phyloP scores from a whole-genome alignment of 2,329 filamentous ascomycete genomes.

The Phialophora macrospora region DNA sequence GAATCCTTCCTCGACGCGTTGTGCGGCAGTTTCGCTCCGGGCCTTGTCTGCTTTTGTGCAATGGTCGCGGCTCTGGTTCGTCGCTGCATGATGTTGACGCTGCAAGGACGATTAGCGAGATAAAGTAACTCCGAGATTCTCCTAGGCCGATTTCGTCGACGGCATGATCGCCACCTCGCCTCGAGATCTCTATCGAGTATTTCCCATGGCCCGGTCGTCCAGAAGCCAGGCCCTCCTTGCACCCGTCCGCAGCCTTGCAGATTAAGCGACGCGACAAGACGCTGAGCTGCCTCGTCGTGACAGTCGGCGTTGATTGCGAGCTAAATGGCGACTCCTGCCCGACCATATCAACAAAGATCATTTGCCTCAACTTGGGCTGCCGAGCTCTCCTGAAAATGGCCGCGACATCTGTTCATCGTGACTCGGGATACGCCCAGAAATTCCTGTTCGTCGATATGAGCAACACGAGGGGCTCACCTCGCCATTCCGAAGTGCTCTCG shows the following conservation, averaged over 20 bases:
- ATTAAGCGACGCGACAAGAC: background rate
- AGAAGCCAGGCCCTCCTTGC: background rate
- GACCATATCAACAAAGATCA: no score
- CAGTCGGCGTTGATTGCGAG: background rate
- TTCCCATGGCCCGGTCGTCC: no score
- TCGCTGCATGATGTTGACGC: no score
- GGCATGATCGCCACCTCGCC: background rate
- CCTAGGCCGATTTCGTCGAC: background rate
- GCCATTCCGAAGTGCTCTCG: constrained; percentile 9
- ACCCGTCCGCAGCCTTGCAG: background rate
- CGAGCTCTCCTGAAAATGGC: background rate
- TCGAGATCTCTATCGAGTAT: background rate
- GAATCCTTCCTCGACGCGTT: background rate
- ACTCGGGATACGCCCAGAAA: background rate
- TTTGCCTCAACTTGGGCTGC: background rate
- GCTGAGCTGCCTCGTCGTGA: no score
- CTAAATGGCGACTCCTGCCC: no score
- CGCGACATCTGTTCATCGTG: background rate
- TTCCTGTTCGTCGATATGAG: constrained; percentile 10
- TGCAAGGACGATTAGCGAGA: no score
- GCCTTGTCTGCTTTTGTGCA: background rate
- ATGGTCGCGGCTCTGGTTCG: no score
- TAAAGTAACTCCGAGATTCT: no score
- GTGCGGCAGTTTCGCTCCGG: background rate
- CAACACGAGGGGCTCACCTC: background rate